phyloP scores from a whole-genome alignment of 2,329 filamentous ascomycete genomes.

The Trichoderma sp. region DNA sequence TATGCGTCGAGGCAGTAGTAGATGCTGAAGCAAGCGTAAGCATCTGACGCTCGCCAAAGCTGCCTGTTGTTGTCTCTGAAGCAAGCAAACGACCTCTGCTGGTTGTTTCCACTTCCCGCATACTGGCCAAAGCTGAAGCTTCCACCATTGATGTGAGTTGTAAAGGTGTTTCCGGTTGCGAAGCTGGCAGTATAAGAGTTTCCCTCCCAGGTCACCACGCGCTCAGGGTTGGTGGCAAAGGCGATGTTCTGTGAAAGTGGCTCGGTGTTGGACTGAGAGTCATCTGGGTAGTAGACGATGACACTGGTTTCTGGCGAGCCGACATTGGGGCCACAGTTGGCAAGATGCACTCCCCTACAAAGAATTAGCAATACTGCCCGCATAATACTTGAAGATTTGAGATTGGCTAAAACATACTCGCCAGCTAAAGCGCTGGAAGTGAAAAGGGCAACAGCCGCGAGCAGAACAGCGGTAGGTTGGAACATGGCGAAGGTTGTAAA shows the following conservation, averaged over 20 bases:
- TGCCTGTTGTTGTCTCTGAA: conserved; percentile 9
- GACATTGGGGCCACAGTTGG: not conserved
- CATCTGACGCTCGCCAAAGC: not conserved
- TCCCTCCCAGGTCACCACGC: not conserved
- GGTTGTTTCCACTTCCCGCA: conserved; percentile 6
- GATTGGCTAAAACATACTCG: not conserved
- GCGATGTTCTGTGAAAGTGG: not conserved
- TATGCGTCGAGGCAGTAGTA: conserved; percentile 13
- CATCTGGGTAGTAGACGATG: conserved; percentile 12
- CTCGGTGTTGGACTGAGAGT: not conserved
- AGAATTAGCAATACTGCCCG: not conserved
- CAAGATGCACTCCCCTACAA: conserved; percentile 5
- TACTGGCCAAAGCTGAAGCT: conserved; percentile 5
- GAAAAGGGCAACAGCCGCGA: not conserved
- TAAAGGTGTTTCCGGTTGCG: not conserved
- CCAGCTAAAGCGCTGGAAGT: not conserved
- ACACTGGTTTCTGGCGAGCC: not conserved
- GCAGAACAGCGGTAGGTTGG: conserved; percentile 1
- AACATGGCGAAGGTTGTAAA: not conserved
- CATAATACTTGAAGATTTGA: not conserved
- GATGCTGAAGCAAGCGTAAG: conserved; percentile 12
- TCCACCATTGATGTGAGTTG: not conserved
- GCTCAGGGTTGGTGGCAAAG: not conserved
- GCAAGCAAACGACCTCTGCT: conserved; percentile 7
- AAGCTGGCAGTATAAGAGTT: not conserved